phyloP scores from a whole-genome alignment of 2,329 filamentous ascomycete species.

The Fusarium bulbicola region DNA sequence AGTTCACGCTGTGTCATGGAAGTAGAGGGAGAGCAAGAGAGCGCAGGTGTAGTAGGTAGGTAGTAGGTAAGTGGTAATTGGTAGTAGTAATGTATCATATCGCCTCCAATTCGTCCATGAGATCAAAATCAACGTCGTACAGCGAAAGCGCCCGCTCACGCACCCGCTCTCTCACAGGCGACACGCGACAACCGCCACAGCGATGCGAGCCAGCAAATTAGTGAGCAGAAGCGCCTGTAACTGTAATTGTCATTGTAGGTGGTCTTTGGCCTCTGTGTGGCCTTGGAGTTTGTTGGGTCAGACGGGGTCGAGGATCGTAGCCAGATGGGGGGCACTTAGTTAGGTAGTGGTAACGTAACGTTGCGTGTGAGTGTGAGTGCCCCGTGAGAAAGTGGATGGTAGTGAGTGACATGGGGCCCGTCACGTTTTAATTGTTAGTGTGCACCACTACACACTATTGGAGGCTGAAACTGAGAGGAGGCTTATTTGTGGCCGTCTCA shows the following conservation, averaged over 20 bases:
- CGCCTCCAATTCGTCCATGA: constrained; percentile 11
- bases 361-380: constrained; percentile 36
- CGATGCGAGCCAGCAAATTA: constrained; percentile 13
- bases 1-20: constrained; percentile 13
- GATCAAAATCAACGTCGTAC: constrained; percentile 39
- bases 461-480: background rate
- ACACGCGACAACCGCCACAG: constrained; percentile 36
- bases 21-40: background rate
- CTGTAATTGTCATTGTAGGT: background rate
- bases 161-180: background rate
- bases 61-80: background rate
- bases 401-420: background rate
- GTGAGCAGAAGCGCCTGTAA: constrained; percentile 9
- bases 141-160: constrained; percentile 15
- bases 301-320: constrained; percentile 2
- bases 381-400: constrained; percentile 31
- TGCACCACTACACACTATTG: constrained; percentile 1
- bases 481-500: background rate
- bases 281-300: constrained; percentile 21
- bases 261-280: constrained; percentile 1
- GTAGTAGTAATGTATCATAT: constrained; percentile 18
- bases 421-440: constrained; percentile 23
- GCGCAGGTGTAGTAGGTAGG: background rate
- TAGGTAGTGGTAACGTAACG: constrained; percentile 26
- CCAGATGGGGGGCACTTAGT: background rate